Evolutionary conservation across 805 yeast species (phyloP).

Genomic region (Wickerhamiella dianesei): DNA sequence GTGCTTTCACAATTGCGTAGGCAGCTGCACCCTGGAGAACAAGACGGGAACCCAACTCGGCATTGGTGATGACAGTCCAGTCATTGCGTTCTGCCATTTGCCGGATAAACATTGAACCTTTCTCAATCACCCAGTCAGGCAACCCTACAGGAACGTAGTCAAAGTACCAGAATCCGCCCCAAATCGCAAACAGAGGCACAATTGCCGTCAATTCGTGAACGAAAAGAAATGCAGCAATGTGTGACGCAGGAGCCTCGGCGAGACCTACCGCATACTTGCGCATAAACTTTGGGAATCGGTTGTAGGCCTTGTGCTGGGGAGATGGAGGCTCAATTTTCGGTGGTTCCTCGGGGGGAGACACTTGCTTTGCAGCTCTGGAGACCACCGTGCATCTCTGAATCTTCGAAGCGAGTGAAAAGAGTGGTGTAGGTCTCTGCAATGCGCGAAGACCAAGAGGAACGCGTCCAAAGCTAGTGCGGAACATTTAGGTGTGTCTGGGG

Average conservation of each 20-base stretch:
- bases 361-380: neutral
- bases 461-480: neutral
- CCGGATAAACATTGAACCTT: slow-evolving; percentile 47
- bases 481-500: no score
- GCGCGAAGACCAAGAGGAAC: neutral
- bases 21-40: slow-evolving; percentile 65
- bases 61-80: slow-evolving; percentile 24
- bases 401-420: neutral
- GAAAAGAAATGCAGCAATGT: slow-evolving; percentile 48
- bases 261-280: slow-evolving; percentile 39
- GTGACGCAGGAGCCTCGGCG: slow-evolving; percentile 43
- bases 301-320: slow-evolving; percentile 1
- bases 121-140: slow-evolving; percentile 47
- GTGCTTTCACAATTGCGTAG: slow-evolving; percentile 49
- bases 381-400: neutral
- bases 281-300: slow-evolving; percentile 38
- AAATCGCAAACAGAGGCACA: slow-evolving; percentile 50
- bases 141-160: slow-evolving; percentile 40
- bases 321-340: neutral
- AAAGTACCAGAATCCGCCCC: slow-evolving; percentile 51
- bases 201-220: slow-evolving; percentile 68
- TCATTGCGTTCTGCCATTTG: slow-evolving; percentile 27
- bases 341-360: neutral
- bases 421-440: neutral
- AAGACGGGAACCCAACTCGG: slow-evolving; percentile 40